These are phyloP conservation scores for Xylaria multiplex DNA, from an alignment of 2,329 filamentous ascomycete genomes.

Conservation along the genomic window DNA sequence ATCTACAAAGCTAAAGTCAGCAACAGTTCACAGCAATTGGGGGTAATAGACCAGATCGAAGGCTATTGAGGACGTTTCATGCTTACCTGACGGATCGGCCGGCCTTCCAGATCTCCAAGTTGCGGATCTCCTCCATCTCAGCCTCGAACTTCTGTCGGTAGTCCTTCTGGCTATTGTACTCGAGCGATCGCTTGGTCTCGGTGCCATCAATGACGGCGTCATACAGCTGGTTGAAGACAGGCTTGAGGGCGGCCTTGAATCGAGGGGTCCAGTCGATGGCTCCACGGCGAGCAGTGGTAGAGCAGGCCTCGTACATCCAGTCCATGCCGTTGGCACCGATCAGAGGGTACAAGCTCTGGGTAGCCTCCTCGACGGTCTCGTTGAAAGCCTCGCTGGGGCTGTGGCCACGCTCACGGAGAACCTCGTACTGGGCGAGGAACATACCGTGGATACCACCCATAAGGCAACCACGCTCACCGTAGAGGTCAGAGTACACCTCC, in stretches of 20 bases:
- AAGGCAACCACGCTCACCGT: conserved; percentile 99
- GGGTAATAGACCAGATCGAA: conserved; percentile 3
- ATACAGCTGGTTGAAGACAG: conserved; percentile 97
- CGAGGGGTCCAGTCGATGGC: conserved; percentile 97
- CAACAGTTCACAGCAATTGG: conserved; percentile 11
- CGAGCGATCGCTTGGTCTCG: conserved; percentile 95
- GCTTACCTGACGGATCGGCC: conserved; percentile 92
- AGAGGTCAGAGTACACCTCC: conserved; percentile 99
- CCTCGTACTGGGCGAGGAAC: conserved; percentile 99
- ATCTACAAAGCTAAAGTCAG: conserved; percentile 54
- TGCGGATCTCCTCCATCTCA: conserved; percentile 98
- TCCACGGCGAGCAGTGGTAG: conserved; percentile 95
- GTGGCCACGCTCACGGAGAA: conserved; percentile 98
- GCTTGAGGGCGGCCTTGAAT: conserved; percentile 99
- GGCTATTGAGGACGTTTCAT: conserved; percentile 33
- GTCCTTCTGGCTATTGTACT: conserved; percentile 95
- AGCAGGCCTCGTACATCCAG: conserved; percentile 99
- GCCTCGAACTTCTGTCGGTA: conserved; percentile 98
- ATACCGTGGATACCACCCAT: conserved; percentile 99
- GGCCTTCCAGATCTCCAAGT: conserved; percentile 98
- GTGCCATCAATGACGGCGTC: conserved; percentile 88
- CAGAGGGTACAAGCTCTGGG: conserved; percentile 95
- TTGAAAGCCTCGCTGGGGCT: conserved; percentile 99
- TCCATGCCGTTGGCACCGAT: conserved; percentile 99
- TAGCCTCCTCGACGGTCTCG: conserved; percentile 99